phyloP scores from a whole-genome alignment of 176 grass and related monocot species.

The Puya raimondii region DNA sequence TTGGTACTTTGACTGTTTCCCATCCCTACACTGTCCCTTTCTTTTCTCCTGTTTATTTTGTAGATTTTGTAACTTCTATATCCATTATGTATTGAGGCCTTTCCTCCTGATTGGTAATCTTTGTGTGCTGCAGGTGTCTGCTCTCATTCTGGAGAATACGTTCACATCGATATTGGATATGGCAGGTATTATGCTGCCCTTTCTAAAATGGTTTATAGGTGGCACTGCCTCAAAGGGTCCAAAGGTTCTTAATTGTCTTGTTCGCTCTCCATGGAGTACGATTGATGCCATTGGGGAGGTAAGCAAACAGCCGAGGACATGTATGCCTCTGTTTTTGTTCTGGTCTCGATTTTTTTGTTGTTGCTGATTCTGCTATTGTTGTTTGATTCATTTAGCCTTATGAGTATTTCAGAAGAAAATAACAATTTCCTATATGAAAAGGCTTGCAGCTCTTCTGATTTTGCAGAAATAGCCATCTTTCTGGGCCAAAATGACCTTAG shows the following conservation, averaged over 20 bases:
- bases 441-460: no score
- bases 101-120: conserved; percentile 18
- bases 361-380: no score
- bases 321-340: background rate
- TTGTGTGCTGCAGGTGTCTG: conserved; percentile 54
- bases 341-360: no score
- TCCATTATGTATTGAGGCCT: background rate
- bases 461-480: no score
- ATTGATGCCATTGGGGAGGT: conserved; percentile 77
- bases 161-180: conserved; percentile 98
- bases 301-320: background rate
- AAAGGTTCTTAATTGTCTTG: conserved; percentile 87
- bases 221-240: conserved; percentile 69
- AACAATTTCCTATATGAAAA: no score
- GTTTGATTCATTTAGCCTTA: no score
- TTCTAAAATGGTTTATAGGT: conserved; percentile 93
- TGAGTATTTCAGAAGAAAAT: no score
- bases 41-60: background rate
- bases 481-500: no score
- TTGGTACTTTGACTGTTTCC: background rate
- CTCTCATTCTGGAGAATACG: conserved; percentile 92
- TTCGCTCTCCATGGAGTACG: conserved; percentile 94
- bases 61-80: background rate
- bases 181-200: conserved; percentile 91
- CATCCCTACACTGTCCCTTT: background rate